Evolutionary conservation across 129 eudicot species (phyloP), one percentile per base, ranked within the genome.

Genomic region (Chrysanthemum lavandulifolium): DNA sequence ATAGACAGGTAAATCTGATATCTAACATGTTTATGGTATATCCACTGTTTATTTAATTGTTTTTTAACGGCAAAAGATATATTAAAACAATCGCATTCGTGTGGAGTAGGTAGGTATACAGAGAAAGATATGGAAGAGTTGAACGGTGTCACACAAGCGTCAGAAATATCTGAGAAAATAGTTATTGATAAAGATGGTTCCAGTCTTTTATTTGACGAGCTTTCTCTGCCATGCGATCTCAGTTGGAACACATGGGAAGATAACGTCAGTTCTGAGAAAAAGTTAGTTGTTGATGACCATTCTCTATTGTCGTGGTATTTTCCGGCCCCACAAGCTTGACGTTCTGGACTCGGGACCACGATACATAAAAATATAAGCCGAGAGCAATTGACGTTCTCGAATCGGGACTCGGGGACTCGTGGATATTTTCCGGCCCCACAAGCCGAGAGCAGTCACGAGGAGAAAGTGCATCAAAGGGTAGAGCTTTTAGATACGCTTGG

Each of bases 251-350:
- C 73, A 8, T 36, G 49, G 69, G 71, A 49, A 63, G 68, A 31
- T 31, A 65, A 80, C 72, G 27, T 78, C 18, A 86, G 83, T 29
- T 59, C 84, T 54, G 84, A 80, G 5, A 75, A 58, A 3, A 53
- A 80, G 76, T 66, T 83, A 18, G 94, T 23, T 40, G 62, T 76
- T 68, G 88, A 82, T 78, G 82, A 87, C 8, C 85, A 83, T 81
- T 84, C 94, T 21, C 69, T 95, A n/a, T 72, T 95, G 85, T 81
- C 99, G 21, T 95, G 97, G 97, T 95, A 77, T 95, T 82, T 80
- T 82, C 77, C 13, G 96, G 99, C 9, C 84, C 83, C 45, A 61
- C 97, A 71, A 81, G 86, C 74, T 72, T 90, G 84, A 81, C 78
- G 43, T 31, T 66, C 19, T 95, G 97, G 99, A 80, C 69, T 10